A percentile compares a stretch with the other conserved stretches of the same genome.
Conservation (phyloP, 2,329 filamentous ascomycete genomes). For the Waltergamsia citrina region DNA sequence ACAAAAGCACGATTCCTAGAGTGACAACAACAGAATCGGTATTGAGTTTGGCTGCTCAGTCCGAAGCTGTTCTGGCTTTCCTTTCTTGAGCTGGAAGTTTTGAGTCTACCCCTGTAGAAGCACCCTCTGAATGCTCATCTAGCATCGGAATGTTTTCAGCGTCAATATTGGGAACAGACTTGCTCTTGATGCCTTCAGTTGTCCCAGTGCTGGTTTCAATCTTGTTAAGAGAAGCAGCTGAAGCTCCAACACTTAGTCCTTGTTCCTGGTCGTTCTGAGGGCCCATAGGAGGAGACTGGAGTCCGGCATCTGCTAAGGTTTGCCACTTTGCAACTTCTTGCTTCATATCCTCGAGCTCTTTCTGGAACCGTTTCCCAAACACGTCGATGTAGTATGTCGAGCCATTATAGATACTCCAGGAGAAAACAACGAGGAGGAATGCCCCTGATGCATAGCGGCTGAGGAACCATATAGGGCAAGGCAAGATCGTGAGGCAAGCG, state of each 20-base stretch:
- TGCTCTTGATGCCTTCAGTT: not conserved
- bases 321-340: slow-evolving; percentile 88
- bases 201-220: too few relatives aligned
- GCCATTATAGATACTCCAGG: slow-evolving; percentile 94
- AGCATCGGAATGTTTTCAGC: slow-evolving; percentile 51
- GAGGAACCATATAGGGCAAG: slow-evolving; percentile 92
- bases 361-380: slow-evolving; percentile 94
- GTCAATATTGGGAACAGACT: slow-evolving; percentile 11
- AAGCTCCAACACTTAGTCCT: slow-evolving; percentile 1
- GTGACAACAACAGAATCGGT: too few relatives aligned
- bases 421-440: slow-evolving; percentile 78
- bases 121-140: slow-evolving; percentile 27
- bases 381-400: slow-evolving; percentile 98
- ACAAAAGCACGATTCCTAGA: too few relatives aligned
- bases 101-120: slow-evolving; percentile 33
- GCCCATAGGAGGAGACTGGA: slow-evolving; percentile 21
- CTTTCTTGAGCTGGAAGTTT: slow-evolving; percentile 38
- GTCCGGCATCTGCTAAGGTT: slow-evolving; percentile 38
- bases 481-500: slow-evolving; percentile 85
- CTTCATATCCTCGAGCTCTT: slow-evolving; percentile 83
- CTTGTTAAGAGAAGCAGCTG: slow-evolving; percentile 1
- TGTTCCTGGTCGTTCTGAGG: slow-evolving; percentile 14
- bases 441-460: slow-evolving; percentile 67
- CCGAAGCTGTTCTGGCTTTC: slow-evolving; percentile 20
- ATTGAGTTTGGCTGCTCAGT: too few relatives aligned